Evolutionary conservation across 225 moss, liverwort and hornwort species (phyloP), one percentile per base, ranked within the genome.

Genomic region (Polytrichum commune): DNA sequence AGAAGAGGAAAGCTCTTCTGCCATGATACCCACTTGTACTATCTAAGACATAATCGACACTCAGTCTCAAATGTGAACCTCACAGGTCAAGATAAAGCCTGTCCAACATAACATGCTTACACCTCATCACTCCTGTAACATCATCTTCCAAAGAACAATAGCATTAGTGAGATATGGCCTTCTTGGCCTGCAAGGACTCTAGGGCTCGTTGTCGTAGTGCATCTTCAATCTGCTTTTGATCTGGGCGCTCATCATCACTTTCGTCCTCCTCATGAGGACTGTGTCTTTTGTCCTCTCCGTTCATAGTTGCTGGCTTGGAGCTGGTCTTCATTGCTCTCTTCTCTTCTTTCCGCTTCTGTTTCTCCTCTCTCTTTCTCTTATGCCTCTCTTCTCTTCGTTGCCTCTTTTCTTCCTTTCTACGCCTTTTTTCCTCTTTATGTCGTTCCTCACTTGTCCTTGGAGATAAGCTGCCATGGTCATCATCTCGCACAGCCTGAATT

Each of bases 171-270:
- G 96, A 78, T 84, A 88, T 74, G 75, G 90, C 93, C 86, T 93
- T 96, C 88, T 92, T 93, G 66, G 93, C 96, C 79, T 89, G 83
- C 75, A 93, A 75, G 53, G 96, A 96, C 82, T 96, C 96, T 56
- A 96, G 88, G 69, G 96, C 96, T 82, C 92, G 92, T 75, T 92
- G 91, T 63, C 96, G 92, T 38, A 96, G 88, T 30, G 86, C 64
- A 80, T 87, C 89, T 77, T 96, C 96, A 71, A 90, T 81, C 80
- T 86, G 93, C 90, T 93, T 90, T 71, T 96, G 96, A 75, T 93
- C 92, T 10, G 78, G 81, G 70, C 82, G 93, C 38, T 90, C 86
- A 29, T 82, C 88, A 32, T 90, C 87, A 73, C 83, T 90, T 65
- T 82, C 88, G 62, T 79, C 74, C 69, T 77, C 76, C 63, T 81